A percentile compares a stretch with the other conserved stretches of the same genome.
Evolutionary conservation across 257 asterid genomes (phyloP).

Genomic region (Solanum okadae): DNA sequence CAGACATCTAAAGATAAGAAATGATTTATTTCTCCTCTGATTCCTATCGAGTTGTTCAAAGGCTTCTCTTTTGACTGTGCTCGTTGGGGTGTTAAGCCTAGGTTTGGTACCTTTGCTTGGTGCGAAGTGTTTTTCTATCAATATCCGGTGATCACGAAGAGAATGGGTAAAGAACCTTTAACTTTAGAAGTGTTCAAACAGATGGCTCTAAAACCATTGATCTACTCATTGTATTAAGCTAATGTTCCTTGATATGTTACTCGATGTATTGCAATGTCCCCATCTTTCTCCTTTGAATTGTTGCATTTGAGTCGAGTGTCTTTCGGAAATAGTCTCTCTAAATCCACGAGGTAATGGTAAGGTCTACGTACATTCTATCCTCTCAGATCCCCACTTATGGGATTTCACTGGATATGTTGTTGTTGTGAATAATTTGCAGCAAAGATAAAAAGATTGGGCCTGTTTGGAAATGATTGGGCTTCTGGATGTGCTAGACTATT

Average conservation of each 20-base stretch:
- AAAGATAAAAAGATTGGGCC: not conserved
- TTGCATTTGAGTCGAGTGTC: not conserved
- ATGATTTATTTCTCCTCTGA: not conserved
- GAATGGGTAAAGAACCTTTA: not conserved
- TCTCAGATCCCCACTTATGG: not conserved
- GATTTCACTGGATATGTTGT: not conserved
- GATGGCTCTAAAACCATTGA: not conserved
- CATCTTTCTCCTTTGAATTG: not conserved
- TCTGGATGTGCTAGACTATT: not conserved
- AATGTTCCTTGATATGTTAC: not conserved
- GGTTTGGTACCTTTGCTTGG: not conserved
- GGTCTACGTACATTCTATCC: not conserved
- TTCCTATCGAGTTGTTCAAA: not conserved
- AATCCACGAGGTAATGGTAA: not conserved
- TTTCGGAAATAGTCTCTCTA: too few species aligned
- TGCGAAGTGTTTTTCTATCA: not conserved
- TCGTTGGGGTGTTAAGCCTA: not conserved
- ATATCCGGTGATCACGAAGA: not conserved
- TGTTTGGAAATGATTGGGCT: not conserved
- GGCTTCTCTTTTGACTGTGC: not conserved
- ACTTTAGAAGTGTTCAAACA: not conserved
- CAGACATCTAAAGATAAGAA: not conserved
- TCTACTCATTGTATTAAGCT: not conserved
- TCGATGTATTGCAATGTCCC: not conserved
- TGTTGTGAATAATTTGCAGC: not conserved